phyloP scores from a whole-genome alignment of 2,329 filamentous ascomycete species.

The Mycosphaerella arachidis region DNA sequence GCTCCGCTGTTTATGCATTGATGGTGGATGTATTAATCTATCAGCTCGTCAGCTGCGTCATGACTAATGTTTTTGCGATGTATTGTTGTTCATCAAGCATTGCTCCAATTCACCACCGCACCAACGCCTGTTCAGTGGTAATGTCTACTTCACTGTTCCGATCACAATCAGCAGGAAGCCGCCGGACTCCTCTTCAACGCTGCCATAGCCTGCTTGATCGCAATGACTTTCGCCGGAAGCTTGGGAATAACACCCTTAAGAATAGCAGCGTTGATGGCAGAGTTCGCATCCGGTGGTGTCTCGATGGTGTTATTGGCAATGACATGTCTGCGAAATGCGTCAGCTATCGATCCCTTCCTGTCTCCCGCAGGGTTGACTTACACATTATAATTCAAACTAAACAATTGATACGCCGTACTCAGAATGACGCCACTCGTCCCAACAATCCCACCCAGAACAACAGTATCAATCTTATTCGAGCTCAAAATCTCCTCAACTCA shows the following conservation, averaged over 20 bases:
- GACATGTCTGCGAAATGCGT: constrained; percentile 20
- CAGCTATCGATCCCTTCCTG: not conserved
- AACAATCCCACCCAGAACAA: constrained; percentile 40
- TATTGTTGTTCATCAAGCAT: too few relatives aligned
- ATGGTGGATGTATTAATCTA: too few relatives aligned
- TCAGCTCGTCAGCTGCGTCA: too few relatives aligned
- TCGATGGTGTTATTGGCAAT: constrained; percentile 33
- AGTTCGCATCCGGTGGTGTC: constrained; percentile 20
- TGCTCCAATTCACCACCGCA: too few relatives aligned
- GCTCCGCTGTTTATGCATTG: too few relatives aligned
- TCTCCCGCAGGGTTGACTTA: constrained; percentile 28
- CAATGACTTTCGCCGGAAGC: constrained; percentile 31
- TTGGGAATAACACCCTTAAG: constrained; percentile 30
- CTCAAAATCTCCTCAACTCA: constrained; percentile 37
- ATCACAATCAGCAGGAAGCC: constrained; percentile 23
- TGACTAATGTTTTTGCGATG: too few relatives aligned
- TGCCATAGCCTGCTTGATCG: constrained; percentile 30
- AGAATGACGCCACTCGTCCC: constrained; percentile 42
- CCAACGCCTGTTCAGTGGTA: too few relatives aligned
- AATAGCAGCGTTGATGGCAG: constrained; percentile 27
- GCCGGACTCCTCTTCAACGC: constrained; percentile 27
- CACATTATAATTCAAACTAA: constrained; percentile 43
- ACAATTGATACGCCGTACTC: constrained; percentile 41
- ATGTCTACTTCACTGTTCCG: too few relatives aligned
- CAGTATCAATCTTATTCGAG: constrained; percentile 39